Base-by-base conservation (phyloP, 2,329 filamentous ascomycete genomes). In the Periconia sp. region DNA sequence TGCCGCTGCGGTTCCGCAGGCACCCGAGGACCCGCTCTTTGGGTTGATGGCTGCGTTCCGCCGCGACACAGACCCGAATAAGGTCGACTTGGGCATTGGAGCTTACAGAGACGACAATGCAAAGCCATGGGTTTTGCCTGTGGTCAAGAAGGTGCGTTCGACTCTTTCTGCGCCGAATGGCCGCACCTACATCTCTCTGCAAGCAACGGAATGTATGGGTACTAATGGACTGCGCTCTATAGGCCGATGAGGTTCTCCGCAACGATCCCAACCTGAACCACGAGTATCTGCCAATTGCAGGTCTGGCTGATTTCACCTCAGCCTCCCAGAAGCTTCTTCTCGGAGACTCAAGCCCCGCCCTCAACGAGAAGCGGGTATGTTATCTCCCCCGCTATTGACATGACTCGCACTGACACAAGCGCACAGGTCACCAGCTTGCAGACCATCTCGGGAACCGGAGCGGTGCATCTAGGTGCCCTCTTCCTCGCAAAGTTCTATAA, bases 231-330 rank as follows among this genome's bases (percentile, higher is more conserved):
- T 28, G 35, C 43, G 32, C 35, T 45, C 37, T 55, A 38, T 68
- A 97, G 92, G 94, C 94, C 60, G 92, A 97, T 70, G 87, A 94
- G 56, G 84, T 90, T 63, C 83, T 97, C 57, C 88, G 86, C 72
- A 87, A 87, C 68, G 91, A 96, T 73, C 91, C 92, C 66, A 82
- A 89, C 47, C 80, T 95, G 61, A 95, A 99, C 78, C 92, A 99
- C 79, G 94, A 99, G 81, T 99, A 99, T 75, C 89, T 95, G 47
- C 92, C 94, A 46, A 99, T 99, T 70, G 88, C 91, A 51, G 94
- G 94, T 66, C 81, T 97, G 46, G 75, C 86, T 42, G 81, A 86
- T 52, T 95, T 96, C 76, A 96, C 90, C 46, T 81, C 83, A 59
- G 95, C 94, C 67, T 92, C 94, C 17, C 89, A 92, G 69, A 92